These are phyloP conservation scores for Mycena venus DNA, from an alignment of 768 basidiomycete species.

Conservation along the genomic window DNA sequence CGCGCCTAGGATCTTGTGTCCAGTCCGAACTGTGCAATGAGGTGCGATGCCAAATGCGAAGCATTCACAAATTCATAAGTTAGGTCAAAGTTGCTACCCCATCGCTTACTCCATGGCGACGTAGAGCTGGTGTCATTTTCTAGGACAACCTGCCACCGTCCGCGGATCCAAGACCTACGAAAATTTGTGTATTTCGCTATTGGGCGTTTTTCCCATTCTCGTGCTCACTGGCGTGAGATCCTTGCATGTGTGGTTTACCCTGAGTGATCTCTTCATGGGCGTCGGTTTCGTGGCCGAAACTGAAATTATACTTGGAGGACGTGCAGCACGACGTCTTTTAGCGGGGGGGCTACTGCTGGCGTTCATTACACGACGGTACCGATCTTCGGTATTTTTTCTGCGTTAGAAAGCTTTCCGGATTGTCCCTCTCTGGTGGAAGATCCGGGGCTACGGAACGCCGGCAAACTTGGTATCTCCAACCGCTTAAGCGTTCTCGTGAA, in stretches of 20 bases:
- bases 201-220: neutral
- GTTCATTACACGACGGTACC: neutral
- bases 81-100: neutral
- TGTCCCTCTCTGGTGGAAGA: neutral
- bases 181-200: neutral
- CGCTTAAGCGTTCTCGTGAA: neutral
- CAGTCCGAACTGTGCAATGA: too few species aligned
- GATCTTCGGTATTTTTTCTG: neutral
- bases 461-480: neutral
- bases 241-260: neutral
- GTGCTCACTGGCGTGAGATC: conserved; percentile 21
- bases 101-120: neutral
- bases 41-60: too few species aligned
- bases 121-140: neutral
- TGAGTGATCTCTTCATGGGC: neutral
- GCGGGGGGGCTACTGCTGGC: too few species aligned
- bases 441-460: neutral
- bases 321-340: neutral
- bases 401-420: neutral
- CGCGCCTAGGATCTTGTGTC: too few species aligned
- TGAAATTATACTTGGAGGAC: neutral
- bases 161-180: neutral
- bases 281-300: neutral
- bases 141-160: neutral
- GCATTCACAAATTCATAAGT: too few species aligned